Percentiles rank a stretch among this genome's conserved stretches.
These are phyloP conservation scores for Nicotiana knightiana DNA, from an alignment of 257 asterid species.

Conservation along the genomic window DNA sequence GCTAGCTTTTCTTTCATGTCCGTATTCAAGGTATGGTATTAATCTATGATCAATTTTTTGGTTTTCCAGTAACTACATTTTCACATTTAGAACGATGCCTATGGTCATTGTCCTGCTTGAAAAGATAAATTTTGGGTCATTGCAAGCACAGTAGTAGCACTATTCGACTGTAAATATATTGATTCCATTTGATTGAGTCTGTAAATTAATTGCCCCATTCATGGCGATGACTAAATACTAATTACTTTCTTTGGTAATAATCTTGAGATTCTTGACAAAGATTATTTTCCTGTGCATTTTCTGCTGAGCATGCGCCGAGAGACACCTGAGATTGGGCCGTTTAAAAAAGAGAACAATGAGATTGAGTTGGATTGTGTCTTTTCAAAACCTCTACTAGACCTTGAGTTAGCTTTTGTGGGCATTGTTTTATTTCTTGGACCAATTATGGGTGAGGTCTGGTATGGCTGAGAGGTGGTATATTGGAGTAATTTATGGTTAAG, in stretches of 20 bases:
- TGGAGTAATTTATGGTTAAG: background rate
- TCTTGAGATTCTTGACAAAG: background rate
- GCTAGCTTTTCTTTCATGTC: conserved; percentile 50
- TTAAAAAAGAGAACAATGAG: background rate
- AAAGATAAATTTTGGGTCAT: background rate
- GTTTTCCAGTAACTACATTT: conserved; percentile 15
- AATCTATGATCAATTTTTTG: background rate
- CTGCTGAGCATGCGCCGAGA: background rate
- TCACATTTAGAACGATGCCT: conserved; percentile 43
- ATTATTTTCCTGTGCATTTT: background rate
- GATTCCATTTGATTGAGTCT: background rate
- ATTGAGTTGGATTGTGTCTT: background rate
- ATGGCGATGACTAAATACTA: background rate
- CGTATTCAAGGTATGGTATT: conserved; percentile 59
- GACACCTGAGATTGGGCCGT: background rate
- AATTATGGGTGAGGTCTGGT: background rate
- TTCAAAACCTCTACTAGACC: background rate
- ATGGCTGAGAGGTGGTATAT: background rate
- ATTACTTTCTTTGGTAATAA: background rate
- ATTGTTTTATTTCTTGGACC: background rate
- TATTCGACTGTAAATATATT: background rate
- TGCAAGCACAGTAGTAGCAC: background rate
- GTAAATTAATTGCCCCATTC: background rate
- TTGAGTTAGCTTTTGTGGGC: background rate
- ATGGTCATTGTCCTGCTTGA: conserved; percentile 2